Base-by-base conservation (phyloP, 2,329 filamentous ascomycete species). In the Rutstroemia sp. region DNA sequence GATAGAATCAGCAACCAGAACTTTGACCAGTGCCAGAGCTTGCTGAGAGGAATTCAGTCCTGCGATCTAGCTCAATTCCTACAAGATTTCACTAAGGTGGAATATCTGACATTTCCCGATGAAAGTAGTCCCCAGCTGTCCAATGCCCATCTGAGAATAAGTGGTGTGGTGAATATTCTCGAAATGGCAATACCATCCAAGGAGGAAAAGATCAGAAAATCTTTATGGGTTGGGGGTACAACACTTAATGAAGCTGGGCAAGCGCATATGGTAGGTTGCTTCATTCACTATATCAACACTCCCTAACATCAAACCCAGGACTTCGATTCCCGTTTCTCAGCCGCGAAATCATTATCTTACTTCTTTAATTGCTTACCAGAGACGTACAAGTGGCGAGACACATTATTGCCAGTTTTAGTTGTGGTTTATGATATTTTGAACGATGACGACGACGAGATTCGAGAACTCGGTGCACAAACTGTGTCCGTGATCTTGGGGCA, bases 401-500 rank as follows among this genome's bases (percentile, higher is more conserved):
- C 59, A n/a, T 55, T 60, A 14, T 70, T 89, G 1, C 73, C 80
- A 1, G 73, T 81, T 30, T 79, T 87, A 51, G 69, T 90, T 5
- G 76, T 85, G 3, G 73, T 92, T 1, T 92, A 94, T 70, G 85
- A 90, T 67, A 76, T 84, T 47, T 77, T 95, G 4, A 88, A 89
- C 67, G 94, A 97, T 67, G 92, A 97, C 67, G 92, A 97, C 67
- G 89, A 96, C 60, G 91, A 96, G 57, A 81, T 96, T 60, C 83
- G 92, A 46, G 80, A 86, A 37, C 69, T 80, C 1, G 53, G 19
- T 65, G 69, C 25, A 53, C 39, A 46, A 10, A 52, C 58, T 30
- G 64, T 38, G 19, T 64, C 57, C 25, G 60, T 62, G 3, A 71
- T 80, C 74, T 77, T 37, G 70, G 78, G 37, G 74, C 79, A 59